Evolutionary conservation across 805 yeast genomes (phyloP).

Genomic region (Wickerhamiella hasegawae): DNA sequence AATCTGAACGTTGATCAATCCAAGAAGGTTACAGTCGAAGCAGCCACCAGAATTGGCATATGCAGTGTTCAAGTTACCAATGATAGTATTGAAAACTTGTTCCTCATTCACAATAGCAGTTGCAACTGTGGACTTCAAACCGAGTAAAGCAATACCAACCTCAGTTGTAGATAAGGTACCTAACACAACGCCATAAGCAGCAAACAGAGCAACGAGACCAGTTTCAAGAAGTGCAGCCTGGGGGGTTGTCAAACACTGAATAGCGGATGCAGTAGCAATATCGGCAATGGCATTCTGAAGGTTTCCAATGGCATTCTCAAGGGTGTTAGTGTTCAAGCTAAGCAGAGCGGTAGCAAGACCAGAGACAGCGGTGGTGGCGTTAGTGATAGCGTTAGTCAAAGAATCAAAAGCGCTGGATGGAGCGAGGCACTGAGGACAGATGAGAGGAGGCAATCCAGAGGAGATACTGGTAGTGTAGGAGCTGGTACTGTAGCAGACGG

Average conservation of each 20-base stretch:
- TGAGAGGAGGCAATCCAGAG: neutral
- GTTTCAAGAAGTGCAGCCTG: neutral
- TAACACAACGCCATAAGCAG: neutral
- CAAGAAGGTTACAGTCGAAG: neutral
- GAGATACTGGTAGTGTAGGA: neutral
- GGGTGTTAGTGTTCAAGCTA: neutral
- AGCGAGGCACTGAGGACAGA: neutral
- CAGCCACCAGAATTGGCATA: neutral
- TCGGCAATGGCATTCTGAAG: neutral
- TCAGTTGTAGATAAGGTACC: neutral
- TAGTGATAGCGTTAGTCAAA: neutral
- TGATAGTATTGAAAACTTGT: neutral
- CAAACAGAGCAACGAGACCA: neutral
- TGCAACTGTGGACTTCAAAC: neutral
- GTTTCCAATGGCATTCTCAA: neutral
- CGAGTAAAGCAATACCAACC: neutral
- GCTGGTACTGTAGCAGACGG: neutral
- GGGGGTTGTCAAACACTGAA: neutral
- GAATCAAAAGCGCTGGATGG: too few relatives aligned
- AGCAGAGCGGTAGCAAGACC: neutral
- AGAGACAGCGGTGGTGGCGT: neutral
- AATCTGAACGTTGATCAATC: neutral
- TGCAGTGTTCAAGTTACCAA: neutral
- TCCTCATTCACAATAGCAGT: neutral
- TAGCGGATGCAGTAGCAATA: neutral